Evolutionary conservation across 2,329 filamentous ascomycete genomes (phyloP).

Genomic region (Tetracladium maxilliforme): DNA sequence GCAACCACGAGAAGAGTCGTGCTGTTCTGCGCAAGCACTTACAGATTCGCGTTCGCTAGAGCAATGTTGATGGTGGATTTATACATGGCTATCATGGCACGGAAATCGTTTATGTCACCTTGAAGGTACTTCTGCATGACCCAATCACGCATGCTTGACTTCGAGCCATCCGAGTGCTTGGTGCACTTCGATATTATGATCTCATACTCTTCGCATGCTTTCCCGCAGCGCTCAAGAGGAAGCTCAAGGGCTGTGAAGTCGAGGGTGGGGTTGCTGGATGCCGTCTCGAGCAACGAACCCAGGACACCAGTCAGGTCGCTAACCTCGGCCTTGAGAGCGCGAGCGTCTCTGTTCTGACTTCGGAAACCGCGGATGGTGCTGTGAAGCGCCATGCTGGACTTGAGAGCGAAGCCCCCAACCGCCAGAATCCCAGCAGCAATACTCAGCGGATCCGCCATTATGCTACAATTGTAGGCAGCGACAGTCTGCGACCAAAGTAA

Average conservation of each 20-base stretch:
- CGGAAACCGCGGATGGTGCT: conserved; percentile 20
- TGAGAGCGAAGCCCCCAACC: conserved; percentile 21
- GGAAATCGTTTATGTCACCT: conserved; percentile 25
- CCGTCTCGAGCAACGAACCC: conserved; percentile 13
- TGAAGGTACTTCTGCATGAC: conserved; percentile 26
- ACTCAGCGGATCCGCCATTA: conserved; percentile 22
- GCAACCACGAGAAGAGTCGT: too few relatives aligned
- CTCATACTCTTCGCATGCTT: conserved; percentile 25
- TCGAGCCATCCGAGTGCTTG: conserved; percentile 15
- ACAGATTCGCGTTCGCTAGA: conserved; percentile 22
- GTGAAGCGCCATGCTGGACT: conserved; percentile 20
- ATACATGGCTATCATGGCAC: conserved; percentile 21
- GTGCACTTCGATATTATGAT: conserved; percentile 18
- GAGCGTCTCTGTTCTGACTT: conserved; percentile 19
- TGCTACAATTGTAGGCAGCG: too few relatives aligned
- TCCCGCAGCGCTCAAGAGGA: conserved; percentile 23
- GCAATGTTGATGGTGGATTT: conserved; percentile 25
- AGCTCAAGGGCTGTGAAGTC: conserved; percentile 17
- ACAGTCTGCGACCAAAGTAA: too few relatives aligned
- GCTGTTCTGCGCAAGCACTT: conserved; percentile 10
- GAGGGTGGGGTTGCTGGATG: too few relatives aligned
- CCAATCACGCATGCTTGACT: conserved; percentile 28
- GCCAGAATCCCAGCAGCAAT: conserved; percentile 20
- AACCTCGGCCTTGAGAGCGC: conserved; percentile 24
- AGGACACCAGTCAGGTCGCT: conserved; percentile 21